phyloP scores from a whole-genome alignment of 169 alveolate species.

The Babesia bigemina region DNA sequence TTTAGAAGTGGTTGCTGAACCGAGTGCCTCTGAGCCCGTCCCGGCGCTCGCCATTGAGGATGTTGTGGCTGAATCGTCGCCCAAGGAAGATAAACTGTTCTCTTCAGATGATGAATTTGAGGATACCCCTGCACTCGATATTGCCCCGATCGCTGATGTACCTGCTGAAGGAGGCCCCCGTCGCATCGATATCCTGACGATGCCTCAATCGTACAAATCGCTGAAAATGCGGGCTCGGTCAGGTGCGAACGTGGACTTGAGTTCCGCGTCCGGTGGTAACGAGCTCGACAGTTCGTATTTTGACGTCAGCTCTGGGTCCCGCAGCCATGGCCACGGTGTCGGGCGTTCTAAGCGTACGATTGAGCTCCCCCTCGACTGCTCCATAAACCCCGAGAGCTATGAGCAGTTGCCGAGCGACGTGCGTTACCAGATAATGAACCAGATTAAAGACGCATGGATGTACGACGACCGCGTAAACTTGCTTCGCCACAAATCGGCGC shows the following conservation, averaged over 20 bases:
- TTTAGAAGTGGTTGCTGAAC: not conserved
- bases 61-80: not conserved
- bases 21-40: not conserved
- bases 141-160: not conserved
- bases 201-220: slow-evolving; percentile 29
- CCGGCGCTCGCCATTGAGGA: not conserved
- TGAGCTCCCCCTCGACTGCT: slow-evolving; percentile 38
- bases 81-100: slow-evolving; percentile 12
- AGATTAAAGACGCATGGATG: slow-evolving; percentile 81
- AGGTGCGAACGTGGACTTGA: slow-evolving; percentile 25
- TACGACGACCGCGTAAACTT: slow-evolving; percentile 77
- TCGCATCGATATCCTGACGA: slow-evolving; percentile 8
- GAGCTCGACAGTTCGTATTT: slow-evolving; percentile 13
- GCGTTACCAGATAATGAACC: slow-evolving; percentile 79
- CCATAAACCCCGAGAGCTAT: slow-evolving; percentile 75
- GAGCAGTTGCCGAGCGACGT: slow-evolving; percentile 76
- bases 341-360: slow-evolving; percentile 14
- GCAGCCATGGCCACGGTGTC: not conserved
- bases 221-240: slow-evolving; percentile 16
- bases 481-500: slow-evolving; percentile 74
- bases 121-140: not conserved
- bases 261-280: not conserved
- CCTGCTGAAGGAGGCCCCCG: not conserved
- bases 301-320: not conserved
- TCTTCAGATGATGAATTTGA: slow-evolving; percentile 35